Evolutionary conservation across 1,284 basidiomycete genomes (phyloP).

Genomic region (Trichosporon inkin): DNA sequence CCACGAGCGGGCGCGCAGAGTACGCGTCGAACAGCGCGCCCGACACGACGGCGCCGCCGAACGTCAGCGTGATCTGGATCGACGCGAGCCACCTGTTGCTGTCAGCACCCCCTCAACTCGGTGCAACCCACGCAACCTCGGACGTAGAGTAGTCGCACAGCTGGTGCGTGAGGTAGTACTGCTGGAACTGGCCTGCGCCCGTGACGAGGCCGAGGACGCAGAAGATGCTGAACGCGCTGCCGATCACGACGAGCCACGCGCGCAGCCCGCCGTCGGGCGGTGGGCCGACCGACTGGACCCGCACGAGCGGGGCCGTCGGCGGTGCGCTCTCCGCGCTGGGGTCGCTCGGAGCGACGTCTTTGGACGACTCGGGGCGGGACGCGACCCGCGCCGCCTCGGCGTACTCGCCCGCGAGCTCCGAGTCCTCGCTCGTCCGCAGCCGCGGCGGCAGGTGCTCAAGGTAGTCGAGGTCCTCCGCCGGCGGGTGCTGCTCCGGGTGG

Average conservation of each 20-base stretch:
- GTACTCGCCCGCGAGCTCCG: neutral
- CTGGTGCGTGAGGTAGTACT: slow-evolving; percentile 42
- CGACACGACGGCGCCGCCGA: slow-evolving; percentile 33
- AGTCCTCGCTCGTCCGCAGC: neutral
- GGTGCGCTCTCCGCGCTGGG: neutral
- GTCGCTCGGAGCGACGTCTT: neutral
- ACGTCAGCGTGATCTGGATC: slow-evolving; percentile 35
- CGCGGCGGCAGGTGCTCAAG: neutral
- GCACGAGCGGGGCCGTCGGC: neutral
- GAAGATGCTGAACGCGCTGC: slow-evolving; percentile 8
- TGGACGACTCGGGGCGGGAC: neutral
- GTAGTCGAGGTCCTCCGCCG: neutral
- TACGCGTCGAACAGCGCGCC: slow-evolving; percentile 46
- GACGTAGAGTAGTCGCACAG: slow-evolving; percentile 25
- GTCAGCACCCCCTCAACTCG: neutral
- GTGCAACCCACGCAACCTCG: neutral
- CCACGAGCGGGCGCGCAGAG: slow-evolving; percentile 31
- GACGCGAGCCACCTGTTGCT: slow-evolving; percentile 41
- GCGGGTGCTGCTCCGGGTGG: neutral
- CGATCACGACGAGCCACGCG: slow-evolving; percentile 13
- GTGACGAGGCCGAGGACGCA: slow-evolving; percentile 26
- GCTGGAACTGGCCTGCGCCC: slow-evolving; percentile 41
- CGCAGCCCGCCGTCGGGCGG: slow-evolving; percentile 12
- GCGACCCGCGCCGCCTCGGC: neutral
- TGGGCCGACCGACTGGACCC: neutral